phyloP scores from a whole-genome alignment of 2,329 filamentous ascomycete genomes.

The Sporothrix variecibatus region DNA sequence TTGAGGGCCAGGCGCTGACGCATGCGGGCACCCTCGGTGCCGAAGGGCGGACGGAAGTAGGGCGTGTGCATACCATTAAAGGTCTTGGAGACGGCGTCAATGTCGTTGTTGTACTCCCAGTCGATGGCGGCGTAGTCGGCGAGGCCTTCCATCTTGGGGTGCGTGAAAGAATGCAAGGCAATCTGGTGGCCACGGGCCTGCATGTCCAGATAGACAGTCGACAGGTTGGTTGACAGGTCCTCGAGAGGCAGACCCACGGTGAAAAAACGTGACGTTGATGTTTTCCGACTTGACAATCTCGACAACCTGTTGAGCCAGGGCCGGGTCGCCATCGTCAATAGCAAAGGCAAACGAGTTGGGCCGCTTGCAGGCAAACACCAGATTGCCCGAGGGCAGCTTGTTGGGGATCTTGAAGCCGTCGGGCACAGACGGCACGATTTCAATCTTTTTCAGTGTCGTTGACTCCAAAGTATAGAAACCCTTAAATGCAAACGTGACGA shows the following conservation, averaged over 20 bases:
- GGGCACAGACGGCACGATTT: constrained; percentile 61
- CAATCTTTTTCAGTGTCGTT: constrained; percentile 57
- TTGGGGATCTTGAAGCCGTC: constrained; percentile 52
- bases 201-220: constrained; percentile 66
- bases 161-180: constrained; percentile 67
- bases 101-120: constrained; percentile 62
- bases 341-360: constrained; percentile 72
- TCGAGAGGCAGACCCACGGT: constrained; percentile 65
- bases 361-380: constrained; percentile 65
- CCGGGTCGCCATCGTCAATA: constrained; percentile 68
- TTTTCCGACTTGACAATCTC: constrained; percentile 60
- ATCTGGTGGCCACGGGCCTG: constrained; percentile 64
- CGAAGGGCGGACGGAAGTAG: constrained; percentile 72
- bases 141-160: constrained; percentile 66
- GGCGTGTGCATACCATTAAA: constrained; percentile 41
- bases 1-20: constrained; percentile 57
- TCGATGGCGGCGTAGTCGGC: constrained; percentile 56
- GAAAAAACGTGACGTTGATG: constrained; percentile 71
- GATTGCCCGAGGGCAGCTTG: constrained; percentile 62
- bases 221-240: constrained; percentile 61
- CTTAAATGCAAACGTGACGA: constrained; percentile 62
- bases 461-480: constrained; percentile 61
- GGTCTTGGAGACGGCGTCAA: constrained; percentile 48
- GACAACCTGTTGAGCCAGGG: constrained; percentile 61
- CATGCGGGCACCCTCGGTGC: constrained; percentile 67